Evolutionary conservation across 805 yeast species (phyloP).

Genomic region (Zygosaccharomyces bisporus): DNA sequence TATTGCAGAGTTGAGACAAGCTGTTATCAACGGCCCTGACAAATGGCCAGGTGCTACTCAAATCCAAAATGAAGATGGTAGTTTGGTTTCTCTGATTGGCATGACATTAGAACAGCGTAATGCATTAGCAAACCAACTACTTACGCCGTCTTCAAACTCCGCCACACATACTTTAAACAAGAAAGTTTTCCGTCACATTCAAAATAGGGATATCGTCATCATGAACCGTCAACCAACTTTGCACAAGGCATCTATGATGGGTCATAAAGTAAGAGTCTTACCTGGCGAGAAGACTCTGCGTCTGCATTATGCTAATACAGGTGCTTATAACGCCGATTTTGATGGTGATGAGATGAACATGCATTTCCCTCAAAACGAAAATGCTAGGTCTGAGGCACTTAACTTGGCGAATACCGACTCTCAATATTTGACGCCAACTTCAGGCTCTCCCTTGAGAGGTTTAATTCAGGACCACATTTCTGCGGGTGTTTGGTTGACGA

Average conservation of each 20-base stretch:
- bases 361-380: conserved; percentile 98
- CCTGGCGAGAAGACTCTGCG: conserved; percentile 97
- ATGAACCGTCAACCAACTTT: conserved; percentile 99
- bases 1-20: conserved; percentile 84
- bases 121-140: conserved; percentile 87
- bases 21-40: conserved; percentile 96
- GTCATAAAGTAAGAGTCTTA: conserved; percentile 92
- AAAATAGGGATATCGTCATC: conserved; percentile 89
- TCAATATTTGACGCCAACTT: conserved; percentile 96
- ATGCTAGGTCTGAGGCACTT: conserved; percentile 94
- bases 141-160: conserved; percentile 73
- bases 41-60: conserved; percentile 99
- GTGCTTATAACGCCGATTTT: conserved; percentile 98
- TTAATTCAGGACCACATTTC: conserved; percentile 97
- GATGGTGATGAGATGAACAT: conserved; percentile 99
- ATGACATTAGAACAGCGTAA: conserved; percentile 93
- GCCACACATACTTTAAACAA: conserved; percentile 68
- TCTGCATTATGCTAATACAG: conserved; percentile 97
- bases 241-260: conserved; percentile 99
- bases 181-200: conserved; percentile 91
- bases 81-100: conserved; percentile 72
- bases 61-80: conserved; percentile 93
- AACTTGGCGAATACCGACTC: conserved; percentile 95
- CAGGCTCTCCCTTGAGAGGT: conserved; percentile 98
- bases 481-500: conserved; percentile 98